These are phyloP conservation scores for Achaetomium macrosporum DNA, from an alignment of 2,329 filamentous ascomycete species.

Conservation along the genomic window DNA sequence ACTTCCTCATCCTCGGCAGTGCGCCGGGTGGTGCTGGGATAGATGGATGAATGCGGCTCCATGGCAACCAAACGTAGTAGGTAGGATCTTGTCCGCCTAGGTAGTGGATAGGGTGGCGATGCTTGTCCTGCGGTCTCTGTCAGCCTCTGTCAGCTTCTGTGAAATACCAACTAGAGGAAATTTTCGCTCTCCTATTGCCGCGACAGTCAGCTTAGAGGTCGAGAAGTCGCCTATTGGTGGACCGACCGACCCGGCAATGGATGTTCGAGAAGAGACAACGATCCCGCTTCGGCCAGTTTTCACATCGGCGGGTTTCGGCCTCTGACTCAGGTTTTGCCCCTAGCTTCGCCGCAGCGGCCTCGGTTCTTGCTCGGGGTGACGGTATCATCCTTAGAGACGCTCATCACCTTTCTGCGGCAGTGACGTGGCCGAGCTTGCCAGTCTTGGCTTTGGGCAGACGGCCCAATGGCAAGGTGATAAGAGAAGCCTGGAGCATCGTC, in stretches of 20 bases:
- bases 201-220: too few relatives aligned
- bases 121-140: not conserved
- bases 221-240: too few relatives aligned
- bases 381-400: not conserved
- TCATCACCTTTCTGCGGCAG: not conserved
- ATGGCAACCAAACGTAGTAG: not conserved
- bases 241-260: not conserved
- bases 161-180: too few relatives aligned
- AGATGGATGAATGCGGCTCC: not conserved
- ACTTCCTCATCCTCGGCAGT: not conserved
- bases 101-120: not conserved
- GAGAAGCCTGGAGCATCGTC: not conserved
- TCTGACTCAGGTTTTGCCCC: not conserved
- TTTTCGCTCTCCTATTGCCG: too few relatives aligned
- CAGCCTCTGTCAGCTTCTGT: too few relatives aligned
- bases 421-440: not conserved
- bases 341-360: not conserved
- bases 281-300: not conserved
- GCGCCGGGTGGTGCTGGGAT: not conserved
- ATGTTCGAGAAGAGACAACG: not conserved
- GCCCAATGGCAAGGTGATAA: not conserved
- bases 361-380: not conserved
- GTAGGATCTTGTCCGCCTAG: not conserved
- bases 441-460: not conserved
- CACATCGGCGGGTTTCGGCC: not conserved